Evolutionary conservation across 208 protist genomes (phyloP).

Genomic region (Trypanosoma conorhini): DNA sequence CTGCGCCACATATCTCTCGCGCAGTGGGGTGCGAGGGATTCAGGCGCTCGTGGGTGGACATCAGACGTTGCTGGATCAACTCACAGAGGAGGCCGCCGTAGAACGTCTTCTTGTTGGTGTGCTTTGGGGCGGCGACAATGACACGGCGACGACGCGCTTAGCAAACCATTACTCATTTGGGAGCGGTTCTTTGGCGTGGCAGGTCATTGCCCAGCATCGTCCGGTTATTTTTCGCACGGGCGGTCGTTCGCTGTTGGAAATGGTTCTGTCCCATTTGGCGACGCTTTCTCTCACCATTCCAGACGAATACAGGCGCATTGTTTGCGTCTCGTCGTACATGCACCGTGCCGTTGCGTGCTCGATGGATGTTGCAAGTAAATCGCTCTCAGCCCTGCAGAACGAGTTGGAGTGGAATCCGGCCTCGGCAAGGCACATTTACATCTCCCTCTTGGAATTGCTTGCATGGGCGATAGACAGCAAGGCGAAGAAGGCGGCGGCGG

Average conservation of each 20-base stretch:
- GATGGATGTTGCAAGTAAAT: background rate
- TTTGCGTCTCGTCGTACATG: slow-evolving; percentile 22
- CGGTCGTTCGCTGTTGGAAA: slow-evolving; percentile 12
- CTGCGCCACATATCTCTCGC: slow-evolving; percentile 36
- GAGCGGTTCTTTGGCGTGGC: slow-evolving; percentile 68
- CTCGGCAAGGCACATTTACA: slow-evolving; percentile 49
- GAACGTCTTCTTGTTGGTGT: slow-evolving; percentile 44
- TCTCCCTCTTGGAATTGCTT: slow-evolving; percentile 55
- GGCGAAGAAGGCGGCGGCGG: background rate
- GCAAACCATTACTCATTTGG: slow-evolving; percentile 35
- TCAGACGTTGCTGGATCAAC: slow-evolving; percentile 29
- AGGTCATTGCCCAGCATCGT: slow-evolving; percentile 46
- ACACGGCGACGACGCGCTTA: background rate
- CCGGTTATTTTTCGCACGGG: slow-evolving; percentile 21
- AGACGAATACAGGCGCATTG: slow-evolving; percentile 23
- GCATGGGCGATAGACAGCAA: slow-evolving; percentile 22
- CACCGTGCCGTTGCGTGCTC: background rate
- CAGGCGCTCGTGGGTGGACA: slow-evolving; percentile 33
- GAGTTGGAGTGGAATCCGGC: slow-evolving; percentile 33
- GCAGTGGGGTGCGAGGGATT: slow-evolving; percentile 40
- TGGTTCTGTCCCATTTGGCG: slow-evolving; percentile 33
- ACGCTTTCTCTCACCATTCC: slow-evolving; percentile 35
- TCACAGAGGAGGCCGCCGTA: slow-evolving; percentile 38
- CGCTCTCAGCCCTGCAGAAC: slow-evolving; percentile 26
- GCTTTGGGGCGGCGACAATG: slow-evolving; percentile 48